Evolutionary conservation across 2,329 filamentous ascomycete species (phyloP).

Genomic region (Arthrobotrys pseudoclavata): DNA sequence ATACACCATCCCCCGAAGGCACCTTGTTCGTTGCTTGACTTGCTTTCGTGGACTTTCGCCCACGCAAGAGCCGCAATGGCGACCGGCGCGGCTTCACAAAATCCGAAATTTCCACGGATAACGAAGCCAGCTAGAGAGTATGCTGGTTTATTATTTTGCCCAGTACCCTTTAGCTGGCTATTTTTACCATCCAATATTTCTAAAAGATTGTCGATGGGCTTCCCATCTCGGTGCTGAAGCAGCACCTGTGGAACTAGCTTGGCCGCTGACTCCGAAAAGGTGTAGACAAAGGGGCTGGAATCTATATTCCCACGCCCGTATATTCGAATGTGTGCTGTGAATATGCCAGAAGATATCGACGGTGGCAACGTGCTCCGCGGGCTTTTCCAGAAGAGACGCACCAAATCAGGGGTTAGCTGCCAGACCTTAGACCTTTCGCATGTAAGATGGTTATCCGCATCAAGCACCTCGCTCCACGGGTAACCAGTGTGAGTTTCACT

Average conservation of each 20-base stretch:
- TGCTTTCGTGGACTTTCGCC: constrained; percentile 3
- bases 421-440: not conserved
- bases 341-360: constrained; percentile 20
- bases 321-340: constrained; percentile 29
- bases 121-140: constrained; percentile 36
- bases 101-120: constrained; percentile 46
- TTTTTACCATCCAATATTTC: constrained; percentile 5
- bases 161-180: too few relatives aligned
- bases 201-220: constrained; percentile 17
- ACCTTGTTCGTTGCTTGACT: not conserved
- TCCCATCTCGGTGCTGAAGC: constrained; percentile 25
- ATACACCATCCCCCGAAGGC: constrained; percentile 32
- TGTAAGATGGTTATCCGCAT: not conserved
- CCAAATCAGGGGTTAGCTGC: constrained; percentile 30
- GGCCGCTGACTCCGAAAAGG: constrained; percentile 6
- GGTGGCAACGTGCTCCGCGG: constrained; percentile 5
- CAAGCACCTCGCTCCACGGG: constrained; percentile 40
- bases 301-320: constrained; percentile 36
- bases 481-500: constrained; percentile 23
- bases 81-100: constrained; percentile 18
- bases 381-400: constrained; percentile 13
- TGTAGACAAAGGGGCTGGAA: constrained; percentile 13
- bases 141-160: not conserved
- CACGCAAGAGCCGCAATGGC: constrained; percentile 46
- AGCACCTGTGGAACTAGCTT: constrained; percentile 1